Evolutionary conservation across 2,329 filamentous ascomycete species (phyloP), one percentile per base, ranked within the genome.

Genomic region (Exophiala phaeomuriformis): DNA sequence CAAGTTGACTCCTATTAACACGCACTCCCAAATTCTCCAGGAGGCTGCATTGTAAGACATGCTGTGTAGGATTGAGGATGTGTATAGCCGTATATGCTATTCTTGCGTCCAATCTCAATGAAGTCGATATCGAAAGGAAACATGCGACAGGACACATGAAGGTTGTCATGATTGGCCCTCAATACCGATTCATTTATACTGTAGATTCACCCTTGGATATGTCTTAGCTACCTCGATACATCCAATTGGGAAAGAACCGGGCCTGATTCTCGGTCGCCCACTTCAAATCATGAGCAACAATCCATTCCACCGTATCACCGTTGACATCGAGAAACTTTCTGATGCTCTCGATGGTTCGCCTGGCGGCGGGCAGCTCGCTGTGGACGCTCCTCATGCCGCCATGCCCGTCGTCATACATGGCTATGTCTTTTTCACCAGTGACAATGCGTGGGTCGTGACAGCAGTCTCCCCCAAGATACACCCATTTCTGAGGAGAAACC

Each of bases 301-400:
- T 58, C 12, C 35, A 49, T 6, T 47, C 48, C 4, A 56, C 47
- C 3, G 40, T 49, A 8, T 54, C 54, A 33, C 49, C 53, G 12
- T 52, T 52, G 6, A 35, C 51, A 41, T 56, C 56, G 33, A 60
- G 31, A 8, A 58, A 19, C 3, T 54, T 51, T 9, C 53, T 53
- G 30, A 79, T 69, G 41, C 69, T 62, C 35, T 63, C 57, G 46
- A 80, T 68, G 19, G 73, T 75, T 53, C 64, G 60, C 55, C 63
- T 68, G 5, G 77, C 77, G 10, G 57, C 60, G 9, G 69, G 65
- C 12, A 70, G 75, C 63, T 80, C 69, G 6, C 72, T 67, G 66
- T 80, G 77, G 45, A 80, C 76, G 59, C 76, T 78, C 44, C 75
- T 65, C 51, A 65, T 41, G 2, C 69, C 68, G 1, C 76, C 76